Evolutionary conservation across 2,329 filamentous ascomycete species (phyloP).

Genomic region (Monosporascus sp.): DNA sequence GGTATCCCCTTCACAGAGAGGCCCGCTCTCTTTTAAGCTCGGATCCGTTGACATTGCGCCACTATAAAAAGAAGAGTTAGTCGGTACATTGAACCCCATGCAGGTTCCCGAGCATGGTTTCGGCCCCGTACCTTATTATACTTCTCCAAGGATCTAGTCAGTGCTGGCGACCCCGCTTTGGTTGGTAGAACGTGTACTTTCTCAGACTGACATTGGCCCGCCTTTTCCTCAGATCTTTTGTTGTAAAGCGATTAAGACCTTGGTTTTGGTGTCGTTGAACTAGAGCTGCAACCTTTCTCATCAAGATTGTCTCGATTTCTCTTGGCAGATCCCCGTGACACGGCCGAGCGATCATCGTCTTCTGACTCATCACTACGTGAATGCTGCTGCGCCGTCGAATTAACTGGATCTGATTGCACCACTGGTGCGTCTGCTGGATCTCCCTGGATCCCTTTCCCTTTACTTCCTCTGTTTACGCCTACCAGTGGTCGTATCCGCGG

Average conservation of each 20-base stretch:
- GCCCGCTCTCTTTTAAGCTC: slow-evolving; percentile 32
- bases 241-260: background rate
- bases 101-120: background rate
- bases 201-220: no score
- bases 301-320: background rate
- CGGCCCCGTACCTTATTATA: background rate
- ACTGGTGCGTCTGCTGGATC: background rate
- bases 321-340: background rate
- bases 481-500: slow-evolving; percentile 22
- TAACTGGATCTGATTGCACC: background rate
- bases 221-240: no score
- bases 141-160: no score
- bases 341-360: background rate
- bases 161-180: background rate
- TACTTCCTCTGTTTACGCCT: slow-evolving; percentile 10
- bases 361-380: background rate
- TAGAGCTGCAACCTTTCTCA: background rate
- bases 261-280: background rate
- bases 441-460: slow-evolving; percentile 7
- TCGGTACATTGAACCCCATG: no score
- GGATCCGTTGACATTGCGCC: slow-evolving; percentile 3
- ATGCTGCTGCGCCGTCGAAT: background rate
- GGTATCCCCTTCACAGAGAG: slow-evolving; percentile 77
- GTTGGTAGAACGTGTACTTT: no score
- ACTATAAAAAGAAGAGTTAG: background rate